Evolutionary conservation across 2,329 filamentous ascomycete species (phyloP), one percentile per base, ranked within the genome.

Genomic region (Xylaria sp.): DNA sequence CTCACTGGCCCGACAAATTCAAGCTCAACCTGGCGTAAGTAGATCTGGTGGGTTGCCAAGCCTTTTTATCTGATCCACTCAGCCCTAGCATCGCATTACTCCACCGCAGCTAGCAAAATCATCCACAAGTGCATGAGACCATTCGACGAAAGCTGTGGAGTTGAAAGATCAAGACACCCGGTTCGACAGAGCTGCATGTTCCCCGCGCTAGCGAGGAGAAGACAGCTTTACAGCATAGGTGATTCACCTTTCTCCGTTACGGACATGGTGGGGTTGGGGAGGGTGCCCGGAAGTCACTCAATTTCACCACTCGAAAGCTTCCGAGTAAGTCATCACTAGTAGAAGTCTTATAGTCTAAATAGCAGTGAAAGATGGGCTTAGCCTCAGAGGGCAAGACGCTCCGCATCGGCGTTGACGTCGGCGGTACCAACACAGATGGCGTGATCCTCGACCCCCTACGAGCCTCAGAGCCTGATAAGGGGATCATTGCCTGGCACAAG

Each of bases 351-450:
- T 11, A 31, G 6, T 28, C 2, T 23, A 28, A 50, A 42, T 40
- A 31, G 6, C 17, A 37, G 19, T 15, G 50, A 51, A 67, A 45
- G 23, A 69, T 70, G 68, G 62, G 59, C 28, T 62, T 66, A 31
- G 25, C 52, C 25, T 19, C 51, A 49, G 31, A 51, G 12, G 43
- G 56, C 25, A 67, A 67, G 55, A 69, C 45, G 6, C 63, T 74
- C 42, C 71, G 72, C 61, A 73, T 74, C 51, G 73, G 73, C 35
- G 71, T 74, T 40, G 73, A 74, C 33, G 73, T 74, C 0, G 73
- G 73, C 28, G 82, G 81, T 25, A 85, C 83, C 49, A 85, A 84
- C 66, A 85, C 83, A 6, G 83, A 85, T 59, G 82, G 81, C 12
- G 82, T 83, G 23, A 73, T 84, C 17, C 74, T 85, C 15, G 80